Percentiles rank a stretch among this genome's conserved stretches.
Conservation (phyloP, 1,284 basidiomycete species). For the Cryptococcus sp. region DNA sequence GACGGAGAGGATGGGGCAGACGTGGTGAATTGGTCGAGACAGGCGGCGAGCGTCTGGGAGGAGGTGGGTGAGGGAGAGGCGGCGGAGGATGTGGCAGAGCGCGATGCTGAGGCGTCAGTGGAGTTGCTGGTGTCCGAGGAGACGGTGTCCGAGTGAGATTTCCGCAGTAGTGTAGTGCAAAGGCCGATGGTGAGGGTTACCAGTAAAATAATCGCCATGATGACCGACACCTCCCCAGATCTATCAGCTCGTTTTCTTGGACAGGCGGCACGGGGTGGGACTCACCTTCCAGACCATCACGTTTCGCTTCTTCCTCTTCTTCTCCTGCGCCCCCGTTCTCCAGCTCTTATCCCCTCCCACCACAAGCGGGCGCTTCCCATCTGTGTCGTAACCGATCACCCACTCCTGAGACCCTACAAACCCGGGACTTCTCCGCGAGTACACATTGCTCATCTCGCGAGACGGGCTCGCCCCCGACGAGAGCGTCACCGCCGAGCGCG, state of each 20-base stretch:
- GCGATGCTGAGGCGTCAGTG: slow-evolving; percentile 2
- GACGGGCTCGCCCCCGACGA: slow-evolving; percentile 11
- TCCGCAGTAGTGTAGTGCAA: slow-evolving; percentile 31
- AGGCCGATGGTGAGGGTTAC: slow-evolving; percentile 33
- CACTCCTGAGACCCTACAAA: slow-evolving; percentile 14
- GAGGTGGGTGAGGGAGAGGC: slow-evolving; percentile 15
- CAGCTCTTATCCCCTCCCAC: not conserved
- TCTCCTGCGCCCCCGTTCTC: slow-evolving; percentile 12
- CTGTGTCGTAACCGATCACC: not conserved
- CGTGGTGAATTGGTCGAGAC: slow-evolving; percentile 33
- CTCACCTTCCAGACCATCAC: slow-evolving; percentile 22
- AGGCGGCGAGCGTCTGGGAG: slow-evolving; percentile 33
- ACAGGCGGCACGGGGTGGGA: not conserved
- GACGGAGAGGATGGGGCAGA: slow-evolving; percentile 29
- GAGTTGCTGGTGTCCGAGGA: not conserved
- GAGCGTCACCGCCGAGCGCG: slow-evolving; percentile 1
- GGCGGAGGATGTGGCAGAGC: slow-evolving; percentile 9
- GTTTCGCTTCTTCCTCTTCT: slow-evolving; percentile 15
- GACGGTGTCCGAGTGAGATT: slow-evolving; percentile 4
- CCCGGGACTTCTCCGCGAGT: slow-evolving; percentile 12
- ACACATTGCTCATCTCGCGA: slow-evolving; percentile 5
- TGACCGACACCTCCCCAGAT: slow-evolving; percentile 17
- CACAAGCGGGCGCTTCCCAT: slow-evolving; percentile 1
- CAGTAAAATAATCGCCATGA: slow-evolving; percentile 27
- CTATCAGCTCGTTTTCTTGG: slow-evolving; percentile 2